Base-by-base conservation (phyloP, 805 yeast species). In the Yamadazyma laniorum region DNA sequence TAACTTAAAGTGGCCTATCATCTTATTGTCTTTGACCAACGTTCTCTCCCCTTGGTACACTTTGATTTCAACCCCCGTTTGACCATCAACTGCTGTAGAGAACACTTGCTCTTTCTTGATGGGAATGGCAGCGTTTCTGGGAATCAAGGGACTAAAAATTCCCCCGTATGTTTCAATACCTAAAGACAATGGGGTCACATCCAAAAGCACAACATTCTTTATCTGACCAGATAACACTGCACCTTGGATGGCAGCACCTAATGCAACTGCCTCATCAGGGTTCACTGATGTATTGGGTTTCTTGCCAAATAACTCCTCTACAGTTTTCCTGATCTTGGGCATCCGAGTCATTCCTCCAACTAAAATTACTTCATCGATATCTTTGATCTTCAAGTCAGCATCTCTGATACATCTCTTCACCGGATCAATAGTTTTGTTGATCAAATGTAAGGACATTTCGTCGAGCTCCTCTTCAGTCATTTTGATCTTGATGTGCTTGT, bases 241-340 rank as follows among this genome's bases (percentile, higher is more conserved):
- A 53, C 91, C 95, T 65, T 85, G 95, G 52, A 85, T 83, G 32
- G 95, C 93, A 22, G 95, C 95, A 55, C 95, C 95, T 48, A 85
- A 64, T 31, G 95, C 93, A 34, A 85, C 95, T n/a, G 93, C 90
- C 62, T 85, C 95, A 59, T 85, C 95, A n/a, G 95, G 95, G 56
- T 85, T 85, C 9, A 85, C 86, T 14, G 78, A 74, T 29, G 83
- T 79, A 37, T 80, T 82, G 27, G 91, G 90, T 44, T 73, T 69
- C 55, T 75, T 80, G 23, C 74, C 70, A 55, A 85, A 84, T 12
- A 81, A 47, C 7, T 67, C 65, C 45, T 70, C 74, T 15, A 85
- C 91, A 6, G 79, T 68, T 26, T 70, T 71, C 44, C 88, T 67
- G 43, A 85, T 78, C 61, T 79, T 80, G 39, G 95, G 95, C 95